A percentile compares a stretch with the other conserved stretches of the same genome.
These are phyloP conservation scores for Amphicarpaea edgeworthii DNA, from an alignment of 306 rosid genomes.

Conservation along the genomic window DNA sequence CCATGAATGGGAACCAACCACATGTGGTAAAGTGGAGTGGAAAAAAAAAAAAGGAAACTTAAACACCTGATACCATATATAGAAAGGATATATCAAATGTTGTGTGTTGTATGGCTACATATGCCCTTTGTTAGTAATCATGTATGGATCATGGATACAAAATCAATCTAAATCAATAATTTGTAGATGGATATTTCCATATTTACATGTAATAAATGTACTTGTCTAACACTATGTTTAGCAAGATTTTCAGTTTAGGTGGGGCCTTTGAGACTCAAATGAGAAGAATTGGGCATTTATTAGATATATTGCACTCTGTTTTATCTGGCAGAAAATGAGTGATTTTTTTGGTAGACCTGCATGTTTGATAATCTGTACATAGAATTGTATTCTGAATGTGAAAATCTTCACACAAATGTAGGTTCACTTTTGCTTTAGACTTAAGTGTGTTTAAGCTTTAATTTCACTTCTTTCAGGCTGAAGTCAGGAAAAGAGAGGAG, in stretches of 20 bases:
- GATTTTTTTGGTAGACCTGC: constrained; percentile 25
- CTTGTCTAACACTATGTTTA: neutral
- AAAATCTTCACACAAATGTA: neutral
- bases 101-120: neutral
- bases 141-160: neutral
- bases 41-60: neutral
- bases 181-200: neutral
- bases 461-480: constrained; percentile 62
- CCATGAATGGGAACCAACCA: neutral
- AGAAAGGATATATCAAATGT: neutral
- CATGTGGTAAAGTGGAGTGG: neutral
- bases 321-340: neutral
- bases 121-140: neutral
- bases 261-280: constrained; percentile 27
- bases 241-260: constrained; percentile 28
- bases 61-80: neutral
- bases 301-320: constrained; percentile 24
- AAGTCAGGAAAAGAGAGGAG: constrained; percentile 92
- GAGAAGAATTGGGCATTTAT: constrained; percentile 30
- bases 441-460: constrained; percentile 32
- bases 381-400: constrained; percentile 13
- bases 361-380: constrained; percentile 18
- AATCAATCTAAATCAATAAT: neutral
- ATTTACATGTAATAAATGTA: neutral
- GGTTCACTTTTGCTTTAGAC: constrained; percentile 21